Evolutionary conservation across 306 rosid species (phyloP), one percentile per base, ranked within the genome.

Genomic region (Casuarina cunninghamiana): DNA sequence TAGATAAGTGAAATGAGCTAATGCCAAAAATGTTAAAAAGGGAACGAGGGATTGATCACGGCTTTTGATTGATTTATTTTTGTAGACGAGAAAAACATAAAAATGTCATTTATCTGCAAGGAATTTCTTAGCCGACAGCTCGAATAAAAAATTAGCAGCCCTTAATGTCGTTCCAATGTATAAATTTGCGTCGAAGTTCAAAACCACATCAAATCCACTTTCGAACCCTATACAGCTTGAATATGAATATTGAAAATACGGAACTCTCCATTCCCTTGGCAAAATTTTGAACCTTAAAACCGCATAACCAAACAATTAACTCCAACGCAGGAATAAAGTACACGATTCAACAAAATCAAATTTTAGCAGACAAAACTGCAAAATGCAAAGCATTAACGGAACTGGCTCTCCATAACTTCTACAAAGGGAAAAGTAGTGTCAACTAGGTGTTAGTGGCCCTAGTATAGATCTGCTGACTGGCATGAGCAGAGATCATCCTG

Each of bases 371-470:
- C 15, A 17, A 67, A 67, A 67, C 1, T 41, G 17, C 5, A 10
- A 67, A 65, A 41, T 3, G 35, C 26, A 0, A 1, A 16, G 51
- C 7, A 42, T 26, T 41, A 67, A 42, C 37, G n/a, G 1, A 58
- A 67, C 50, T 67, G 9, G 71, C 50, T 67, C n/a, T 67, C 71
- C 35, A 67, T 17, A 37, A 53, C 58, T 37, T 62, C 44, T 11
- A 62, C 19, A 43, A 44, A n/a, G 71, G 5, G n/a, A 42, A 66
- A 67, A 16, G 8, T 67, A 0, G 35, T 38, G 21, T 9, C 71
- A 42, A 16, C 5, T 67, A 67, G 37, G 71, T 67, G n/a, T 67
- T 67, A 43, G 71, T 67, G 71, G 71, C 71, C 71, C 71, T 67
- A 17, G 71, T 67, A 17, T 67, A 67, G 32, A 67, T 67, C 46